These are phyloP conservation scores for Penicillium thymicola DNA, from an alignment of 2,329 filamentous ascomycete genomes.

Conservation along the genomic window DNA sequence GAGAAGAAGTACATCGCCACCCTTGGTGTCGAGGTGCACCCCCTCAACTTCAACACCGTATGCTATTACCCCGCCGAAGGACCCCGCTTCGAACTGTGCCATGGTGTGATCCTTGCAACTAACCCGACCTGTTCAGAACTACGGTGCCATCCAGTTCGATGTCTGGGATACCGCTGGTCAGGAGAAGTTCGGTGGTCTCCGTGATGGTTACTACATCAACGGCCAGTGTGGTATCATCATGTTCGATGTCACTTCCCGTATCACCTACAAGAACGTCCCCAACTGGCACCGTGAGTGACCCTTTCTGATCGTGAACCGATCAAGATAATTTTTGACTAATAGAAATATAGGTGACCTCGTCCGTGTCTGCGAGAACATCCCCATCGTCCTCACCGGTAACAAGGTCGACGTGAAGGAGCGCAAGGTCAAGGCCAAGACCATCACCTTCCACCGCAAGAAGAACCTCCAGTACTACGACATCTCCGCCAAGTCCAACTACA, in stretches of 20 bases:
- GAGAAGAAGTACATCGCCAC: slow-evolving; percentile 99
- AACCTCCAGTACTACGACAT: slow-evolving; percentile 99
- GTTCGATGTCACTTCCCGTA: slow-evolving; percentile 99
- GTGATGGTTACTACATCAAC: slow-evolving; percentile 99
- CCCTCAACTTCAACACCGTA: slow-evolving; percentile 96
- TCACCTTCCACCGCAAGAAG: slow-evolving; percentile 99
- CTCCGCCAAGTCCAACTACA: slow-evolving; percentile 99
- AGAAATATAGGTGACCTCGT: slow-evolving; percentile 76
- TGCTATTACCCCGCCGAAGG: slow-evolving; percentile 58
- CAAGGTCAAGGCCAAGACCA: slow-evolving; percentile 99
- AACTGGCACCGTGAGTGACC: slow-evolving; percentile 95
- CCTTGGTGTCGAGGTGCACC: slow-evolving; percentile 98
- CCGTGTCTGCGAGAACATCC: slow-evolving; percentile 98
- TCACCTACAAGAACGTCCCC: slow-evolving; percentile 99
- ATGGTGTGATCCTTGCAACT: slow-evolving; percentile 21
- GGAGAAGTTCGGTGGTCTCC: slow-evolving; percentile 99
- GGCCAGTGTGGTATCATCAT: slow-evolving; percentile 99
- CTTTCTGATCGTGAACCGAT: neutral
- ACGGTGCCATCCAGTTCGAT: slow-evolving; percentile 95
- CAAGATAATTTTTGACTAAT: slow-evolving; percentile 3
- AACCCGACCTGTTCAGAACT: slow-evolving; percentile 60
- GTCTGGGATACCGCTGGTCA: slow-evolving; percentile 99
- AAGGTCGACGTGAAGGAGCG: slow-evolving; percentile 99
- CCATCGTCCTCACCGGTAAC: slow-evolving; percentile 97
- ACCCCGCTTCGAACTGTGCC: slow-evolving; percentile 29